phyloP scores from a whole-genome alignment of 305 asterid species.

The Rubia peregrina region DNA sequence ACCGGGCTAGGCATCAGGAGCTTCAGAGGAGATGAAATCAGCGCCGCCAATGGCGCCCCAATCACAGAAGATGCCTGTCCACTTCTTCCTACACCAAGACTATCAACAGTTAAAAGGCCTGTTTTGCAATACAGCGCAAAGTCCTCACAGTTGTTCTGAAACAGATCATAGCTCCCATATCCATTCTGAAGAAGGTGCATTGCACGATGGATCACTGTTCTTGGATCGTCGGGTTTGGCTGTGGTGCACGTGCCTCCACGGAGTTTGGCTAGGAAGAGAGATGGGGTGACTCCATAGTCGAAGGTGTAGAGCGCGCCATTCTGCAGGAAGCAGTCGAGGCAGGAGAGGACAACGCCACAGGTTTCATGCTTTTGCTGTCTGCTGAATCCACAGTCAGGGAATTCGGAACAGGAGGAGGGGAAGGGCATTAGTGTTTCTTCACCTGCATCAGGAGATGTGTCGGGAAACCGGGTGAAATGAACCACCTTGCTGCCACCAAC shows the following conservation, averaged over 20 bases:
- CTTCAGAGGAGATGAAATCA: constrained; percentile 75
- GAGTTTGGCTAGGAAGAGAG: constrained; percentile 72
- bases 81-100: constrained; percentile 74
- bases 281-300: constrained; percentile 63
- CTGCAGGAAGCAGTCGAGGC: constrained; percentile 75
- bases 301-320: constrained; percentile 65
- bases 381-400: constrained; percentile 84
- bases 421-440: constrained; percentile 25
- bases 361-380: constrained; percentile 69
- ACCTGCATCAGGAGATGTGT: constrained; percentile 28
- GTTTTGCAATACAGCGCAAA: constrained; percentile 88
- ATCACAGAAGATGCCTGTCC: constrained; percentile 85
- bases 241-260: constrained; percentile 94
- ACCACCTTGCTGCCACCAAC: constrained; percentile 92
- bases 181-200: constrained; percentile 80
- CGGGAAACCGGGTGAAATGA: constrained; percentile 60
- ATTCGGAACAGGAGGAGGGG: constrained; percentile 44
- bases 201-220: constrained; percentile 60
- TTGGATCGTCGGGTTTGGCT: constrained; percentile 57
- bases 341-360: constrained; percentile 73
- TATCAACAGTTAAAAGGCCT: constrained; percentile 69
- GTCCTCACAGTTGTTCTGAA: constrained; percentile 92
- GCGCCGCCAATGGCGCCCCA: constrained; percentile 89
- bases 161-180: constrained; percentile 72
- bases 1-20: constrained; percentile 76